Conservation (phyloP, 495 filamentous ascomycete genomes). For the Cudoniella acicularis region DNA sequence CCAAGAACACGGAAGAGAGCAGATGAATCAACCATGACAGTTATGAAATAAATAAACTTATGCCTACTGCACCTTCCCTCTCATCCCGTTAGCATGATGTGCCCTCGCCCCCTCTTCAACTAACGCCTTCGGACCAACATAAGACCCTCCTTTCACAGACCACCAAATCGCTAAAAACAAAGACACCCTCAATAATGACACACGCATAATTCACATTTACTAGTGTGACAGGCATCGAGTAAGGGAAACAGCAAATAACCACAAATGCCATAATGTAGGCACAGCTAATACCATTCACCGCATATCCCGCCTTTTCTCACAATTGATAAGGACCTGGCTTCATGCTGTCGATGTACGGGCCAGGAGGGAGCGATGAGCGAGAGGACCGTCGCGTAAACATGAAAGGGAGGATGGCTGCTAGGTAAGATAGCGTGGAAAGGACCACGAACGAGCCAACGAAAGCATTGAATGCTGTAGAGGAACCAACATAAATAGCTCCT, state of each 20-base stretch:
- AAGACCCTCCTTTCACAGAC: constrained; percentile 13
- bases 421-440: constrained; percentile 60
- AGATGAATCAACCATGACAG: too few species aligned
- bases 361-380: neutral
- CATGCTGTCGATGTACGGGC: constrained; percentile 14
- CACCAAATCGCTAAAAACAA: constrained; percentile 15
- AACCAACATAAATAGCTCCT: constrained; percentile 62
- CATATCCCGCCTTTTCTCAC: constrained; percentile 44
- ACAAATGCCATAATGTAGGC: constrained; percentile 60
- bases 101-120: neutral
- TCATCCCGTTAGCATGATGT: neutral
- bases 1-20: too few species aligned
- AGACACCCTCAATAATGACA: constrained; percentile 16
- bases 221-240: constrained; percentile 42
- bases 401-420: constrained; percentile 64
- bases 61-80: neutral
- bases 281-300: constrained; percentile 51
- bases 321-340: constrained; percentile 59
- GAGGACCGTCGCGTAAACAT: constrained; percentile 48
- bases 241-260: constrained; percentile 65
- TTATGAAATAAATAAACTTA: neutral
- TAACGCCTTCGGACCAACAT: constrained; percentile 17
- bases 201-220: constrained; percentile 52
- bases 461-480: constrained; percentile 61
- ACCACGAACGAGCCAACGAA: constrained; percentile 64